Percentiles rank a stretch among this genome's conserved stretches.
phyloP scores from a whole-genome alignment of 345 rosid species.

The Euphorbia peplus region DNA sequence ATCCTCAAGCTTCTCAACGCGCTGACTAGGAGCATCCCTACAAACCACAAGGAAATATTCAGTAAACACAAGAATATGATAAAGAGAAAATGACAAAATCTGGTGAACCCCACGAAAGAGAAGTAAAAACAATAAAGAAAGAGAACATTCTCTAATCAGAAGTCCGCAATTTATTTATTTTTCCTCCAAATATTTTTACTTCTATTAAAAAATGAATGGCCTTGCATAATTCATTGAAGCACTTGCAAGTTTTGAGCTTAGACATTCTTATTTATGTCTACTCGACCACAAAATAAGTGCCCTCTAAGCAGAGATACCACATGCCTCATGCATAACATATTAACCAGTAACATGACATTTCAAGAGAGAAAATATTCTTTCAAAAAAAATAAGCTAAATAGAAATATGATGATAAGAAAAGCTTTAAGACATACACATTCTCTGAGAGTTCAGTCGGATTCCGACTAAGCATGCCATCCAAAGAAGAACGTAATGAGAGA shows the following conservation, averaged over 20 bases:
- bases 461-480: conserved; percentile 51
- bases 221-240: not conserved
- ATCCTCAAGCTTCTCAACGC: conserved; percentile 60
- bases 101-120: not conserved
- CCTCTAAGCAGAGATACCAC: not conserved
- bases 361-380: not conserved
- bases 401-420: not conserved
- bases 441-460: conserved; percentile 33
- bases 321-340: not conserved
- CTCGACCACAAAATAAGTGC: not conserved
- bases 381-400: not conserved
- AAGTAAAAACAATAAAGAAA: not conserved
- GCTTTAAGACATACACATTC: conserved; percentile 44
- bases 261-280: not conserved
- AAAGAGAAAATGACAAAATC: not conserved
- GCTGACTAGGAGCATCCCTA: conserved; percentile 43
- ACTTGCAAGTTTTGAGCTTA: not conserved
- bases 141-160: not conserved
- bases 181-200: not conserved
- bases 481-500: conserved; percentile 60
- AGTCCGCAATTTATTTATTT: too few species aligned
- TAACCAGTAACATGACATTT: not conserved
- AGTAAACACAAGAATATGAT: not conserved
- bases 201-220: not conserved
- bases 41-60: conserved; percentile 10